These are phyloP conservation scores for Scleroderma bovista DNA, from an alignment of 768 basidiomycete genomes.

Conservation along the genomic window DNA sequence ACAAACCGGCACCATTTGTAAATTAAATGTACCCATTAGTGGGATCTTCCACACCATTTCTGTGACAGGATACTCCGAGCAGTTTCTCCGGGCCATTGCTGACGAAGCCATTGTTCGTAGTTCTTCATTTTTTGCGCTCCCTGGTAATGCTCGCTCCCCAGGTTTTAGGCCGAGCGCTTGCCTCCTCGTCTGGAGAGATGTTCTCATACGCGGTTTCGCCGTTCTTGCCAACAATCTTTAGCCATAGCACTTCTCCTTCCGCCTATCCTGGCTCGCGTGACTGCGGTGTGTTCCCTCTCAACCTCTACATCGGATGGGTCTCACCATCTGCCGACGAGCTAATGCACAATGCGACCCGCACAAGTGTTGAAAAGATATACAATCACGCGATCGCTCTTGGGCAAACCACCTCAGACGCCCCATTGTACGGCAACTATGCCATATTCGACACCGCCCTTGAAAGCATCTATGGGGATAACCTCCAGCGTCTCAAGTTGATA, in stretches of 20 bases:
- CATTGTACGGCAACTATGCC: constrained; percentile 60
- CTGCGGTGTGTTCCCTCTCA: constrained; percentile 37
- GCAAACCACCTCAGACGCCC: constrained; percentile 33
- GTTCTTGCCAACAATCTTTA: constrained; percentile 38
- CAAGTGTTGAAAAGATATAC: constrained; percentile 37
- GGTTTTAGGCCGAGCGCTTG: constrained; percentile 41
- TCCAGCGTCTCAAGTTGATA: constrained; percentile 35
- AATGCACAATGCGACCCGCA: constrained; percentile 35
- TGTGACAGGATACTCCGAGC: constrained; percentile 14
- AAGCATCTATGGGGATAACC: constrained; percentile 45
- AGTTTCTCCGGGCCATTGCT: constrained; percentile 13
- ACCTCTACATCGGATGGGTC: constrained; percentile 44
- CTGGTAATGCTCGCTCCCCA: constrained; percentile 11
- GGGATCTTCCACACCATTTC: constrained; percentile 20
- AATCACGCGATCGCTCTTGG: constrained; percentile 33
- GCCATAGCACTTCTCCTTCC: constrained; percentile 31
- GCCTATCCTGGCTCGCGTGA: constrained; percentile 46
- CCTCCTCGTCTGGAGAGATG: constrained; percentile 32
- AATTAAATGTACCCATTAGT: constrained; percentile 6
- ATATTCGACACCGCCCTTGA: constrained; percentile 44
- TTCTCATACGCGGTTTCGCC: constrained; percentile 47
- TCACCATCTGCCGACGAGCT: constrained; percentile 32
- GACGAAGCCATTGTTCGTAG: constrained; percentile 15
- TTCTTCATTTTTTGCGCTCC: background rate
- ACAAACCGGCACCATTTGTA: background rate